Evolutionary conservation across 768 basidiomycete genomes (phyloP), one percentile per base, ranked within the genome.

Genomic region (Phylloporus arenicola): DNA sequence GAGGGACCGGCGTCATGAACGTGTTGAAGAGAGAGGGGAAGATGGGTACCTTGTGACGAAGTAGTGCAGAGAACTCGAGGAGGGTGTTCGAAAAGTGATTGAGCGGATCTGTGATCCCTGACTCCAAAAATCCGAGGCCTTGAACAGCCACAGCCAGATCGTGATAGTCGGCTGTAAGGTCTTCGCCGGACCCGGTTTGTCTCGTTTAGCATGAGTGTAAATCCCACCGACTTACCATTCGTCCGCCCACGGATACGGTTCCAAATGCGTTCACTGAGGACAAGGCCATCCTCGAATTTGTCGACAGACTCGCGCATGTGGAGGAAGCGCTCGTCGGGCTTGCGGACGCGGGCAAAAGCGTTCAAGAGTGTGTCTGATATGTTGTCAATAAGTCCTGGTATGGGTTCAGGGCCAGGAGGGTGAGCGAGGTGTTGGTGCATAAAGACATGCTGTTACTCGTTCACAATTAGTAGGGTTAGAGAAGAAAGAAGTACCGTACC

Each of bases 351-450:
- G 22, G 92, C 81, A 66, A 99, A 99, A 2, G 95, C 94, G 64
- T 98, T 98, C 47, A 99, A 75, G 39, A 98, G 82, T 8, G 92
- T 93, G 70, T 99, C 96, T 30, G 93, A 95, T 50, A 99, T 76
- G 56, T 91, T 93, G 73, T 99, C 96, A 48, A 99, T 84, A 37
- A 99, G 74, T 31, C 91, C 86, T 1, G 80, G 80, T 1, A 80
- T 75, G 19, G 83, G 78, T 62, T 92, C 91, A n/a, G 85, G 84
- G 19, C 81, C 82, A 17, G 92, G 90, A 5, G 94, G 92, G 62
- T 96, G 90, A 6, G 94, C 92, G 47, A 90, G 75, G 61, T 96
- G 92, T 62, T 94, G 90, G 66, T 98, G 94, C 91, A 96, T 98
- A 63, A 88, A 84, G 22, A 98, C 94, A 61, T 91, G 88, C 95